A percentile compares a stretch with the other conserved stretches of the same genome.
Conservation (phyloP, 1,139 yeast species). For the Magnusiomyces clavatus region DNA sequence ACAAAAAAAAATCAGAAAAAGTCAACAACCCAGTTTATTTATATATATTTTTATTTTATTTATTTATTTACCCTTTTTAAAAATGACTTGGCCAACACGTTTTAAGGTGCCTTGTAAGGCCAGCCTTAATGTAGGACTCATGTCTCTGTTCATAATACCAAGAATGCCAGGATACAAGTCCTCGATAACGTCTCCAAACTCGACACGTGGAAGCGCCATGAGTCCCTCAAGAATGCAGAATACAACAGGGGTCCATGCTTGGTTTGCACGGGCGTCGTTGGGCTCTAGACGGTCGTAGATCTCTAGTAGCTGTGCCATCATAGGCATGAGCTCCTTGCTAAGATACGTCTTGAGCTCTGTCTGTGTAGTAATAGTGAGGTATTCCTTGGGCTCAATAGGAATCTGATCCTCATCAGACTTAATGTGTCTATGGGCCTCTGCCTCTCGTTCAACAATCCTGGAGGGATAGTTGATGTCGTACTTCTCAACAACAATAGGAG, state of each 20-base stretch:
- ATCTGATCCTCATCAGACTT: too few relatives aligned
- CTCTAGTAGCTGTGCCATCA: conserved; percentile 61
- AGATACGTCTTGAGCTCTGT: conserved; percentile 10
- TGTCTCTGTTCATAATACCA: conserved; percentile 57
- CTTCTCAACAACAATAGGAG: not conserved
- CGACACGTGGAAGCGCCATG: conserved; percentile 65
- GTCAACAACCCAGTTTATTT: not conserved
- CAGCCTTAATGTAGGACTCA: conserved; percentile 60
- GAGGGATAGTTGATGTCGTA: not conserved
- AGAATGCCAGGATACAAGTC: conserved; percentile 61
- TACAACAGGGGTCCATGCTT: conserved; percentile 88
- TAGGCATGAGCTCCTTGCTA: conserved; percentile 39
- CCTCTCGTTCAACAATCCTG: not conserved
- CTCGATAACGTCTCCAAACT: conserved; percentile 58
- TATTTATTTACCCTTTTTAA: conserved; percentile 23
- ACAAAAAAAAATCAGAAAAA: too few relatives aligned
- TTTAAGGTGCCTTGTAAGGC: conserved; percentile 59
- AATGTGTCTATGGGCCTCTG: not conserved
- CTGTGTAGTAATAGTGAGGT: conserved; percentile 3
- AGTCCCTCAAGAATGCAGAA: conserved; percentile 80
- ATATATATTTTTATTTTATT: conserved; percentile 15
- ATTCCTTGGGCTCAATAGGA: not conserved
- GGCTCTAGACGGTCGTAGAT: conserved; percentile 65
- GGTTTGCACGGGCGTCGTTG: conserved; percentile 67
- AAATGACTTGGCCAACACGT: conserved; percentile 36